Base-by-base conservation (phyloP, 495 filamentous ascomycete species). In the Aspergillus incahuasiensis region DNA sequence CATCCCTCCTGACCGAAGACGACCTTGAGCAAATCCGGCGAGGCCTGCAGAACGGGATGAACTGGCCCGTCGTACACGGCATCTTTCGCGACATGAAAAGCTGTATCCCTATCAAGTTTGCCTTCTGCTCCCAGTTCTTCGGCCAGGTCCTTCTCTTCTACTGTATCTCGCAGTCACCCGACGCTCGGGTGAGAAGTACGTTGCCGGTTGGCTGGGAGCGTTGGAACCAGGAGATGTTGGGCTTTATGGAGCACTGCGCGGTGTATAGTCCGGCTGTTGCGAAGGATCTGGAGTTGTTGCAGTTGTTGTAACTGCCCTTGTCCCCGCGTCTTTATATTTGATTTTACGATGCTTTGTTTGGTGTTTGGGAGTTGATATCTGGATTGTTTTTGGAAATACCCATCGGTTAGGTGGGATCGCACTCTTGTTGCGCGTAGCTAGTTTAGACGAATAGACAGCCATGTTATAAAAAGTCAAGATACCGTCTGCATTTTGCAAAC, bases 101-200 rank as follows among this genome's bases (percentile, higher is more conserved):
- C 46, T 78, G 74, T 41, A 75, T 78, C 35, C 74, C 74, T 19
- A 74, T 78, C 28, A 72, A 65, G 39, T 78, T 78, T 56, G 73
- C 73, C 1, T 78, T 78, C 58, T 78, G 74, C 57, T 78, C 74
- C 6, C 74, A 78, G 73, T 78, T 78, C 62, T 78, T 78, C 54
- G 74, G 74, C 28, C 74, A 78, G 52, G 61, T 78, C 11, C 71
- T 78, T 16, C 63, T 78, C 11, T 78, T 76, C 58, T 74, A 75
- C 48, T 76, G 73, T 51, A 75, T 78, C 25, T 66, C 74, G 0
- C 72, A 75, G 34, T 78, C 74, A 15, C 64, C 72, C 0, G 68
- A 70, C 56, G 20, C 60, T 1, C 67, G 69, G 9, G 59, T 78
- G 1, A 64, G 71, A 2, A 64, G 68, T 28, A 74, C 71, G 0